Evolutionary conservation across 768 basidiomycete species (phyloP), one percentile per base, ranked within the genome.

Genomic region (Rhodotorula toruloides): DNA sequence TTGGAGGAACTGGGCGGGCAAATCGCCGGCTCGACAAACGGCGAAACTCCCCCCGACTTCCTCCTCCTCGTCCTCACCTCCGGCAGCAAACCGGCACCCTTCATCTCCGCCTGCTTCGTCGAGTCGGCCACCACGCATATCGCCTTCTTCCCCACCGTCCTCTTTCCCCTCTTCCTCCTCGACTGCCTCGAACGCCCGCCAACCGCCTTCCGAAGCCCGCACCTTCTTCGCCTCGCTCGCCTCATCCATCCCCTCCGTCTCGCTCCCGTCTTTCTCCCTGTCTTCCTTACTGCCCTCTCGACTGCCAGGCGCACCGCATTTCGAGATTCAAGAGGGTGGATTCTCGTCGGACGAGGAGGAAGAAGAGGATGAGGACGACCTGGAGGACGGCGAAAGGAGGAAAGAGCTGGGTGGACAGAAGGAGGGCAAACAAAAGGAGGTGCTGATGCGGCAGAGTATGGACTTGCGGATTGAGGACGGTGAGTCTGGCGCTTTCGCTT

Each of bases 401-500:
- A 5, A 48, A n/a, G 40, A 2, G 48, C 14, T 46, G 19, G 9
- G 44, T 46, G 21, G 11, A 21, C 13, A 46, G 8, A 8, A 46
- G 44, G 52, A 52, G 52, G n/a, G 36, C 25, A 27, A 17, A n/a
- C 25, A 37, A 36, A 49, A 5, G 44, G 25, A 37, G 42, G 9
- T 12, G 10, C 21, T 48, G n/a, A 12, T 36, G 46, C n/a, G 54
- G 60, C 19, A 40, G 56, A 60, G 61, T 21, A 59, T 54, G 64
- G 64, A 66, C 27, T 21, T 71, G 13, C 22, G 54, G 37, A 57
- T 71, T 4, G 69, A 71, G n/a, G 31, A 71, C 55, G 69, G 65
- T 67, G 37, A 37, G 65, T 46, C 27, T 27, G 29, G n/a, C 47
- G 2, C 39, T 27, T 14, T 19, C 39, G 21, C 31, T 29, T 34